Evolutionary conservation across 495 filamentous ascomycete species (phyloP), one percentile per base, ranked within the genome.

Genomic region (Penicillium silybi): DNA sequence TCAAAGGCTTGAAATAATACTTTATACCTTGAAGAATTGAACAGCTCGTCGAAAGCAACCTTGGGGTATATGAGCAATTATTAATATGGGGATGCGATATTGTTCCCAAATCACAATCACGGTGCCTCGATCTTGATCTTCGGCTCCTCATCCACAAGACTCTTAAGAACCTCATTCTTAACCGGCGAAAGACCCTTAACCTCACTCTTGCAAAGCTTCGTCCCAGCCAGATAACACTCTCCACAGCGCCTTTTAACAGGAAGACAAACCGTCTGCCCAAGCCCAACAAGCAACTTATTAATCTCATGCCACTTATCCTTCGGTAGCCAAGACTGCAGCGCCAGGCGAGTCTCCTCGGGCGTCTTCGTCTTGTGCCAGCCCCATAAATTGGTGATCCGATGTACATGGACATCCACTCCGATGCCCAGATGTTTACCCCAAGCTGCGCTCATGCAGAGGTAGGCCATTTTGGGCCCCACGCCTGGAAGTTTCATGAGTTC

Each of bases 391-490:
- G 91, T 91, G 61, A 98, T 96, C 25, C 93, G 85, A 68, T 97
- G 83, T 17, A 85, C 83, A 57, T 86, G 83, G 6, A 85, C 83
- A 60, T 86, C 83, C 6, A 86, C 83, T 0, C 83, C 83, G 38
- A 86, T 85, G 4, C 83, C 83, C 43, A 80, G 73, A 41, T 80
- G 73, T 26, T 76, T 73, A 7, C 80, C 81, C 83, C 83, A 85
- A 1, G 83, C 83, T 1, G 82, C 75, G 29, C 76, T 85, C 80
- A 97, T 81, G 68, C 90, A 96, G 4, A 98, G 79, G 62, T 95
- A 90, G 17, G 89, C 93, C 92, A 98, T 98, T 71, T 98, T 98
- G 6, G 93, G 93, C 0, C 93, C 93, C 0, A 98, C 92, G 2
- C 93, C 93, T 0, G 93, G 93, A 0, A 98, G 80, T 6, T 82